These are phyloP conservation scores for Chloropicon primus DNA, from an alignment of 139 green algal species.

Conservation along the genomic window DNA sequence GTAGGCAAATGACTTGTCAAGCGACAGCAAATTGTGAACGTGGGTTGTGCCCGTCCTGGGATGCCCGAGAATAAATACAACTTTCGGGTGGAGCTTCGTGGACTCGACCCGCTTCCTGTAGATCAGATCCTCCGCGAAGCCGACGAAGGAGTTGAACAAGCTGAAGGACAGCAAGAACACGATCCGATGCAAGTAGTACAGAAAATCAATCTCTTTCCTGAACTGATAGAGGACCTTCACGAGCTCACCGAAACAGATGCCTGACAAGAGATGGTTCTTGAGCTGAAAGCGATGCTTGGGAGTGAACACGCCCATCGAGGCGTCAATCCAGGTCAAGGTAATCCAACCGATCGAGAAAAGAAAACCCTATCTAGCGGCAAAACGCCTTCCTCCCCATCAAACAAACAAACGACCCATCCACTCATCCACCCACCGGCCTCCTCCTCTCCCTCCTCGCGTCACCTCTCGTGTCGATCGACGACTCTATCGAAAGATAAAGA, in stretches of 20 bases:
- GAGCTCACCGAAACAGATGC: conserved; percentile 26
- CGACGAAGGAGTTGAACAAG: conserved; percentile 25
- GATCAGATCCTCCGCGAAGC: conserved; percentile 25
- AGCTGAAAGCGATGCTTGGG: background rate
- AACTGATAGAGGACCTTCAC: conserved; percentile 17
- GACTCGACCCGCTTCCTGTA: conserved; percentile 11
- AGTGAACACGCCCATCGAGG: too few relatives aligned
- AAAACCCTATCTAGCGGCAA: too few relatives aligned
- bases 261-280: conserved; percentile 19
- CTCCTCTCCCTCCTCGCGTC: too few relatives aligned
- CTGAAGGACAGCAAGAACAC: conserved; percentile 40
- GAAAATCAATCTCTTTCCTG: conserved; percentile 20
- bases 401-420: too few relatives aligned
- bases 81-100: conserved; percentile 27
- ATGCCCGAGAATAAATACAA: conserved; percentile 49
- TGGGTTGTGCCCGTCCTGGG: conserved; percentile 52
- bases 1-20: conserved; percentile 33
- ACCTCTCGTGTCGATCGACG: too few relatives aligned
- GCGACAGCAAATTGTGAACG: conserved; percentile 46
- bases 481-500: too few relatives aligned
- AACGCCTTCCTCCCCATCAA: too few relatives aligned
- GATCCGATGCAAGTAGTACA: conserved; percentile 26
- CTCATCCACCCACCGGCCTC: too few relatives aligned
- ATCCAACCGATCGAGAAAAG: too few relatives aligned
- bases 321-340: too few relatives aligned